Conservation (phyloP, 2,329 filamentous ascomycete species). For the Xylaria sp. region DNA sequence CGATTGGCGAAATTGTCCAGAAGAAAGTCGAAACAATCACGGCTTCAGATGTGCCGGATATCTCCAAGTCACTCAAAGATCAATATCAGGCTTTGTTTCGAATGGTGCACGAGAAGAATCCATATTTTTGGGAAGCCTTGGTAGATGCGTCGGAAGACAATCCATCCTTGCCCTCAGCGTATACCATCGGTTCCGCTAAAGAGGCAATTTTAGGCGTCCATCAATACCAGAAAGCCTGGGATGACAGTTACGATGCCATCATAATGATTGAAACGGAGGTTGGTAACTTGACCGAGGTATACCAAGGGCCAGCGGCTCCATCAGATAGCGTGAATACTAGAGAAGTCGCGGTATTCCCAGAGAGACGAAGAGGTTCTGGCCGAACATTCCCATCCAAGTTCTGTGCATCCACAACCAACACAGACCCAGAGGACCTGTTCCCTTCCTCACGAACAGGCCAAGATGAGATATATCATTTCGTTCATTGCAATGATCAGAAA, state of each 20-base stretch:
- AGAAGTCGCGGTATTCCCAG: conserved; percentile 8
- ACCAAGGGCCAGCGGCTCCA: conserved; percentile 20
- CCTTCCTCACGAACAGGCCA: conserved; percentile 21
- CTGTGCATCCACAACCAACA: conserved; percentile 15
- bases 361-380: conserved; percentile 35
- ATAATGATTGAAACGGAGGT: conserved; percentile 29
- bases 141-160: conserved; percentile 28
- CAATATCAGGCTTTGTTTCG: conserved; percentile 34
- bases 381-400: conserved; percentile 35
- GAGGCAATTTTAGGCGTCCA: conserved; percentile 27
- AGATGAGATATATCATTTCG: conserved; percentile 26
- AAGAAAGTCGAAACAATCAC: conserved; percentile 31
- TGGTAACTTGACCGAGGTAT: conserved; percentile 22
- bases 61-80: conserved; percentile 22
- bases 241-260: conserved; percentile 32
- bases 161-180: conserved; percentile 17
- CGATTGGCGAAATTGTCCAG: conserved; percentile 31
- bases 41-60: conserved; percentile 14
- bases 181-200: conserved; percentile 29
- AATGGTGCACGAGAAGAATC: conserved; percentile 32
- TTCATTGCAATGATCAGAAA: conserved; percentile 28
- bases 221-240: conserved; percentile 36
- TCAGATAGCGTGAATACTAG: conserved; percentile 13
- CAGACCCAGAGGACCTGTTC: conserved; percentile 27
- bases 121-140: conserved; percentile 34